Percentiles rank a stretch among this genome's conserved stretches.
These are phyloP conservation scores for Colletotrichum destructivum DNA, from an alignment of 2,329 filamentous ascomycete species.

Conservation along the genomic window DNA sequence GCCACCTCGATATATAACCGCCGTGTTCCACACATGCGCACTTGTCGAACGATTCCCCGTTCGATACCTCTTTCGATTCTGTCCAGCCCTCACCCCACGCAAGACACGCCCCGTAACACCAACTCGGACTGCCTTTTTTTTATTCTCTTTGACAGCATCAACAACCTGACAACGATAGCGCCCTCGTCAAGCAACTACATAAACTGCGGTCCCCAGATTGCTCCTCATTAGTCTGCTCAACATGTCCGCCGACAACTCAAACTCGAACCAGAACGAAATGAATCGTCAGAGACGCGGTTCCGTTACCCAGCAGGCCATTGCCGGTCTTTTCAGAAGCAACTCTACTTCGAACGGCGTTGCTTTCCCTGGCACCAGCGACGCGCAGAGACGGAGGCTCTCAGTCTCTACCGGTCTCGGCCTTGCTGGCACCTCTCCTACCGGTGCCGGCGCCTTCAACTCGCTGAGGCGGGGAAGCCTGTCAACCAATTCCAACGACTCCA, in stretches of 20 bases:
- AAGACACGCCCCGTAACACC: constrained; percentile 33
- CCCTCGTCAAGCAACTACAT: constrained; percentile 13
- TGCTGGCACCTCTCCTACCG: constrained; percentile 79
- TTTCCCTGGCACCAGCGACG: constrained; percentile 65
- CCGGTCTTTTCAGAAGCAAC: constrained; percentile 72
- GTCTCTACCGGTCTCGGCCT: constrained; percentile 82
- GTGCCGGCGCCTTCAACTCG: constrained; percentile 62
- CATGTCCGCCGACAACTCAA: constrained; percentile 42
- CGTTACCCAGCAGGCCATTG: constrained; percentile 70
- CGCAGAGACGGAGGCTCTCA: constrained; percentile 79
- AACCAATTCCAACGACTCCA: constrained; percentile 71
- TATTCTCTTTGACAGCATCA: neutral
- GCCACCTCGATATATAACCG: constrained; percentile 40
- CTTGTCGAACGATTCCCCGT: constrained; percentile 40
- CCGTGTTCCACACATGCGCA: constrained; percentile 30
- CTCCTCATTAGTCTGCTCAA: constrained; percentile 16
- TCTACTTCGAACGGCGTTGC: constrained; percentile 62
- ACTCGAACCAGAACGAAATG: constrained; percentile 39
- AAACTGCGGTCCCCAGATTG: constrained; percentile 20
- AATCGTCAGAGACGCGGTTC: constrained; percentile 66
- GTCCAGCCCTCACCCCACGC: constrained; percentile 38
- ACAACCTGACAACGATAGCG: constrained; percentile 4
- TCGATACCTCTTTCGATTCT: constrained; percentile 42
- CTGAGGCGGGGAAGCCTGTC: constrained; percentile 78
- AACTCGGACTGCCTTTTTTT: constrained; percentile 1